Evolutionary conservation across 805 yeast species (phyloP).

Genomic region (Clavispora santaluciae): DNA sequence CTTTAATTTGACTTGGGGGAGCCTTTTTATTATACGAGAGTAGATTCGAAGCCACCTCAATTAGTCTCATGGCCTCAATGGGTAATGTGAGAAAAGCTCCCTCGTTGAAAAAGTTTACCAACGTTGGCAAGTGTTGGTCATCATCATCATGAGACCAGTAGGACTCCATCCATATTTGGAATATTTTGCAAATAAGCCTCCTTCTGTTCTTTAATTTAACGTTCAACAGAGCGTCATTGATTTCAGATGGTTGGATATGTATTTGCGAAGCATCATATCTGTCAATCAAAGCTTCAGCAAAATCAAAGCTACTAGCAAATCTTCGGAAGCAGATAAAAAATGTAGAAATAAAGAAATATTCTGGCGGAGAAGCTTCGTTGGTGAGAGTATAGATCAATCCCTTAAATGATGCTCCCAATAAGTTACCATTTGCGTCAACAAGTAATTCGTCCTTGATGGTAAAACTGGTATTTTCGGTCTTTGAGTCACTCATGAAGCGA

Average conservation of each 20-base stretch:
- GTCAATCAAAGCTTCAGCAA: conserved; percentile 62
- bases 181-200: conserved; percentile 59
- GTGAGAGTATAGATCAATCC: conserved; percentile 64
- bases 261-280: conserved; percentile 49
- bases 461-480: conserved; percentile 7
- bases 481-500: conserved; percentile 22
- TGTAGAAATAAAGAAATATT: conserved; percentile 63
- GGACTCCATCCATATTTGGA: conserved; percentile 84
- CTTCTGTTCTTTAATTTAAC: conserved; percentile 52
- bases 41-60: conserved; percentile 59
- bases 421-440: conserved; percentile 45
- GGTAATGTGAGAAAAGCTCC: conserved; percentile 61
- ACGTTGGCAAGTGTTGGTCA: conserved; percentile 55
- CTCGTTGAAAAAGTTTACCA: conserved; percentile 77
- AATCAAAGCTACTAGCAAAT: conserved; percentile 61
- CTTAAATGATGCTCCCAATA: conserved; percentile 68
- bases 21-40: conserved; percentile 36
- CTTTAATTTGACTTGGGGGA: conserved; percentile 42
- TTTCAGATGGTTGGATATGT: conserved; percentile 11
- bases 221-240: conserved; percentile 22
- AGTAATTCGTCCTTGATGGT: conserved; percentile 43
- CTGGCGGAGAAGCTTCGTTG: conserved; percentile 60
- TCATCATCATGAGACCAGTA: conserved; percentile 75
- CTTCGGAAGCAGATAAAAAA: conserved; percentile 74
- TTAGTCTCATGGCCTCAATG: conserved; percentile 55